Evolutionary conservation across 148 eudicot species (phyloP), one percentile per base, ranked within the genome.

Genomic region (Diospyros kaki): DNA sequence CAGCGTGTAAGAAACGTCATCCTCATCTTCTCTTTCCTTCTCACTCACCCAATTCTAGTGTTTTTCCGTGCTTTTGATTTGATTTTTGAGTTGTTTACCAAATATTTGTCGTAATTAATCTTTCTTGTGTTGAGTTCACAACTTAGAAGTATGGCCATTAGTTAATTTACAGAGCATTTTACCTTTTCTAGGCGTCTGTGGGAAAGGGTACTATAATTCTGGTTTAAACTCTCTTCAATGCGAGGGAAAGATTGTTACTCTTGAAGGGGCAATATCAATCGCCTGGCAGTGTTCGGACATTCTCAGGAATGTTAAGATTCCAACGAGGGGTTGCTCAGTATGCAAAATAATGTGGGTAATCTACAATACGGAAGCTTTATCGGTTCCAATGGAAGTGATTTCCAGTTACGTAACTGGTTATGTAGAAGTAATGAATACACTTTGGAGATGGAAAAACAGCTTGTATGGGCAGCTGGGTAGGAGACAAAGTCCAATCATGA

Each of bases 1-100:
- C 78, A 81, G 76, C 46, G 92, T 87, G 98, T 92, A 81, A 84
- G 97, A 28, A 28, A 28, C 44, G 28, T 41, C 68, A 13, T 28
- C 48, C 13, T 10, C 64, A 28, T 42, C 15, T 42, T 5, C 59
- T 39, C 71, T 65, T 0, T 48, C 52, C 8, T 48, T 48, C 28
- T 28, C 28, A 28, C 28, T 28, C 44, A 4, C 13, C 42, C 18
- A 8, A 41, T 68, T 58, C 55, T 48, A 41, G 42, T 53, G 54
- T 45, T 71, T 41, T 10, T 55, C 4, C 45, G 50, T 39, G 5
- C 9, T 51, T 28, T 53, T 28, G 60, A 12, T 1, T 44, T 65
- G 2, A 38, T 53, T 51, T 41, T 52, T 8, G 64, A 60, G 28
- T 60, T 18, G 11, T 28, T 51, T 53, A 60, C 45, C 60, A 69